These are phyloP conservation scores for Aspergillus ustus DNA, from an alignment of 2,329 filamentous ascomycete genomes.

Conservation along the genomic window DNA sequence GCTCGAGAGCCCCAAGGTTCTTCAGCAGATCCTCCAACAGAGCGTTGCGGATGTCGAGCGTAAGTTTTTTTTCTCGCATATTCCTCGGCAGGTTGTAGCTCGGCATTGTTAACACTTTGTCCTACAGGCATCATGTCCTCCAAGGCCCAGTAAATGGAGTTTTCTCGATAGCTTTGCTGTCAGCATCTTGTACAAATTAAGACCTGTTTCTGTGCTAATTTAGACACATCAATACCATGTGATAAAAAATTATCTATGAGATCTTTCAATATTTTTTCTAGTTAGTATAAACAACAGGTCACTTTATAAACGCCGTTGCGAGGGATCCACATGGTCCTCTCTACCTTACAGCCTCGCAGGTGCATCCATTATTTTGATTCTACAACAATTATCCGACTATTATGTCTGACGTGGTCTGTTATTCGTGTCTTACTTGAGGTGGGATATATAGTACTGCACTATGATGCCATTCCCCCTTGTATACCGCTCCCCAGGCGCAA, in stretches of 20 bases:
- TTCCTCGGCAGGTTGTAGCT: neutral
- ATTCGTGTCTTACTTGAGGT: neutral
- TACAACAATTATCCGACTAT: neutral
- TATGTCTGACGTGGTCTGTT: neutral
- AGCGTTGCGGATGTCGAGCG: constrained; percentile 95
- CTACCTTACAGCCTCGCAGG: neutral
- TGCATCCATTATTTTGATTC: neutral
- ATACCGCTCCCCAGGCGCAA: neutral
- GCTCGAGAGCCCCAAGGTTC: constrained; percentile 94
- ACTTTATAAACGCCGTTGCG: neutral
- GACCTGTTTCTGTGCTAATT: constrained; percentile 40
- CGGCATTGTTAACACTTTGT: neutral
- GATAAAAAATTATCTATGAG: constrained; percentile 17
- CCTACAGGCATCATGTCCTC: constrained; percentile 43
- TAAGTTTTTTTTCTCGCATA: constrained; percentile 53
- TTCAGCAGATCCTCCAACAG: constrained; percentile 98
- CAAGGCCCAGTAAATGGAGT: constrained; percentile 45
- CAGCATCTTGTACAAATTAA: constrained; percentile 48
- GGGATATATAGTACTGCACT: neutral
- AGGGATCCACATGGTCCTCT: neutral
- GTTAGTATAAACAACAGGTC: neutral
- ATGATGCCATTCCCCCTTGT: neutral
- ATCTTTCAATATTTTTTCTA: neutral
- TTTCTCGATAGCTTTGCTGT: constrained; percentile 35
- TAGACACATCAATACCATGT: constrained; percentile 45